Evolutionary conservation across 164 flowering plant genomes (phyloP).

Genomic region (Kalanchoe fedtschenkoi): DNA sequence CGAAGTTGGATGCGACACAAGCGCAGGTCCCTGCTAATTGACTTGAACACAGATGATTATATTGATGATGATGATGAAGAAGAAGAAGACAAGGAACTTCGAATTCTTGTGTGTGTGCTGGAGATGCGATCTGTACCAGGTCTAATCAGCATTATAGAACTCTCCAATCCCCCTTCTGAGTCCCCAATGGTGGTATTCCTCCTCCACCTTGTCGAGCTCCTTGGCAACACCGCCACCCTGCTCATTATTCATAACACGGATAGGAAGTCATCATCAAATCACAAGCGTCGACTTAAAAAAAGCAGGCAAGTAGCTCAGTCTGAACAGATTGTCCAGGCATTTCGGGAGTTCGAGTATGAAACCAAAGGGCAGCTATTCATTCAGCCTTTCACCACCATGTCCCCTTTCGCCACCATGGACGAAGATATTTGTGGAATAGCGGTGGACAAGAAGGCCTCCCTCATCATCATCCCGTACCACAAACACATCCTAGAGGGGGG

Average conservation of each 20-base stretch:
- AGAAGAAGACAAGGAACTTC: constrained; percentile 21
- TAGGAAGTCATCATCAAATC: constrained; percentile 1
- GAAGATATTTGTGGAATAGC: constrained; percentile 33
- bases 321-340: constrained; percentile 20
- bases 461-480: constrained; percentile 34
- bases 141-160: constrained; percentile 23
- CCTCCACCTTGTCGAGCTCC: constrained; percentile 37
- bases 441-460: constrained; percentile 18
- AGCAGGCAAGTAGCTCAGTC: constrained; percentile 8
- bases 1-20: constrained; percentile 9
- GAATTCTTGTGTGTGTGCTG: constrained; percentile 29
- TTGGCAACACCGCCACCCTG: constrained; percentile 25
- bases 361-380: not conserved
- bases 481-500: constrained; percentile 13
- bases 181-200: constrained; percentile 25
- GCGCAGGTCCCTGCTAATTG: constrained; percentile 16
- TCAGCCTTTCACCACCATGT: constrained; percentile 23
- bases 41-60: no score
- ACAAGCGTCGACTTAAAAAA: not conserved
- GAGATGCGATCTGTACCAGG: constrained; percentile 12
- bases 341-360: constrained; percentile 16
- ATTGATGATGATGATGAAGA: not conserved
- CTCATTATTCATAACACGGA: constrained; percentile 20
- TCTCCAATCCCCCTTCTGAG: constrained; percentile 16
- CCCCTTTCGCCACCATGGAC: constrained; percentile 28